These are phyloP conservation scores for Microbotryomycetes sp. DNA, from an alignment of 1,284 basidiomycete species.

Conservation along the genomic window DNA sequence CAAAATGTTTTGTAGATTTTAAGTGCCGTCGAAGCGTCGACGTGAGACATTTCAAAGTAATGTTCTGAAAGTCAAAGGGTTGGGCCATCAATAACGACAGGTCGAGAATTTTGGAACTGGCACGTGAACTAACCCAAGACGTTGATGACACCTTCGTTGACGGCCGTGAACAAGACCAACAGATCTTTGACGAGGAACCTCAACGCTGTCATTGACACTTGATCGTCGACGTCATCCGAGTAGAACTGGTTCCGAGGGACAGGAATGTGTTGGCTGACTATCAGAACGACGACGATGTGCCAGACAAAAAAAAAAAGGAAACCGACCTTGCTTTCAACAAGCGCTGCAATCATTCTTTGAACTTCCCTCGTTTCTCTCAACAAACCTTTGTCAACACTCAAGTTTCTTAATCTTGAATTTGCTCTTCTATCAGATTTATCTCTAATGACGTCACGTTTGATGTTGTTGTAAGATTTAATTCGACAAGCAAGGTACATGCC, in stretches of 20 bases:
- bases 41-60: constrained; percentile 97
- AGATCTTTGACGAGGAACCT: constrained; percentile 97
- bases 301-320: background rate
- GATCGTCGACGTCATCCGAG: constrained; percentile 84
- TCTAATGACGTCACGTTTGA: constrained; percentile 87
- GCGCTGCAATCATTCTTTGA: constrained; percentile 77
- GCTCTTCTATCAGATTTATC: constrained; percentile 63
- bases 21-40: constrained; percentile 80
- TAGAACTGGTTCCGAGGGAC: constrained; percentile 86
- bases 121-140: constrained; percentile 60
- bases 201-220: constrained; percentile 80
- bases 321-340: constrained; percentile 79
- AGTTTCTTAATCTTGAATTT: constrained; percentile 62
- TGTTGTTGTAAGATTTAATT: constrained; percentile 79
- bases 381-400: constrained; percentile 94
- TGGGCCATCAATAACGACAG: constrained; percentile 1
- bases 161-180: constrained; percentile 88
- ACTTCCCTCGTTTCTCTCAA: constrained; percentile 86
- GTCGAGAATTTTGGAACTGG: background rate
- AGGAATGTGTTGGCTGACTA: no score
- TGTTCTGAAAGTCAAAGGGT: no score
- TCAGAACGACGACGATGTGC: background rate
- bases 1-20: constrained; percentile 91
- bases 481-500: constrained; percentile 82
- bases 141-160: constrained; percentile 97